These are phyloP conservation scores for Pseudocercospora pini-densiflorae DNA, from an alignment of 2,329 filamentous ascomycete species.

Conservation along the genomic window DNA sequence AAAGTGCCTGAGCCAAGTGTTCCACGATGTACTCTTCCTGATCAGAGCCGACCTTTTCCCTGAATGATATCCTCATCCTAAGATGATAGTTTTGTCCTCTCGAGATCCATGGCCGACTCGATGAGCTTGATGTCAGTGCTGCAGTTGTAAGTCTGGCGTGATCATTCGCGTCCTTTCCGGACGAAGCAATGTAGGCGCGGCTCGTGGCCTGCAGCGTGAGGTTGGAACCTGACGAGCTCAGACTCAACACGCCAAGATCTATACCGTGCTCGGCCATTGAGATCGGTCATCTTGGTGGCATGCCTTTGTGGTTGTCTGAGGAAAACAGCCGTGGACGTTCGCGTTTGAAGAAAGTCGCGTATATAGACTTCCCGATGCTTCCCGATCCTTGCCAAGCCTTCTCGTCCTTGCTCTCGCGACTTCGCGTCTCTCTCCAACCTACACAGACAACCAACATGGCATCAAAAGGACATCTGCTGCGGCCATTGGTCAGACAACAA, in stretches of 20 bases:
- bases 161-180: slow-evolving; percentile 20
- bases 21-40: slow-evolving; percentile 9
- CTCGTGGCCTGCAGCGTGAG: slow-evolving; percentile 29
- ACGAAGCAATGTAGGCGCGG: slow-evolving; percentile 28
- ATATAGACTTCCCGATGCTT: not conserved
- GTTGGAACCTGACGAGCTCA: slow-evolving; percentile 21
- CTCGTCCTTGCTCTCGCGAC: not conserved
- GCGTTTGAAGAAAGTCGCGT: not conserved
- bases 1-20: slow-evolving; percentile 16
- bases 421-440: not conserved
- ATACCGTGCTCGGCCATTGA: slow-evolving; percentile 14
- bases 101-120: slow-evolving; percentile 37
- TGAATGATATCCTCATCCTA: slow-evolving; percentile 17
- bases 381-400: not conserved
- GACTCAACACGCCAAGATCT: slow-evolving; percentile 15
- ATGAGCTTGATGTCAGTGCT: slow-evolving; percentile 11
- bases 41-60: not conserved
- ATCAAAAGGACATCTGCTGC: not conserved
- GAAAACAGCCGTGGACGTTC: not conserved
- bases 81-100: slow-evolving; percentile 42
- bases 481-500: not conserved
- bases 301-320: not conserved
- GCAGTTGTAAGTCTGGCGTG: slow-evolving; percentile 12
- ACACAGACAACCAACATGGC: slow-evolving; percentile 3
- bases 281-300: slow-evolving; percentile 13